Base-by-base conservation (phyloP, 2,329 filamentous ascomycete species). In the Aspergillus sp. region DNA sequence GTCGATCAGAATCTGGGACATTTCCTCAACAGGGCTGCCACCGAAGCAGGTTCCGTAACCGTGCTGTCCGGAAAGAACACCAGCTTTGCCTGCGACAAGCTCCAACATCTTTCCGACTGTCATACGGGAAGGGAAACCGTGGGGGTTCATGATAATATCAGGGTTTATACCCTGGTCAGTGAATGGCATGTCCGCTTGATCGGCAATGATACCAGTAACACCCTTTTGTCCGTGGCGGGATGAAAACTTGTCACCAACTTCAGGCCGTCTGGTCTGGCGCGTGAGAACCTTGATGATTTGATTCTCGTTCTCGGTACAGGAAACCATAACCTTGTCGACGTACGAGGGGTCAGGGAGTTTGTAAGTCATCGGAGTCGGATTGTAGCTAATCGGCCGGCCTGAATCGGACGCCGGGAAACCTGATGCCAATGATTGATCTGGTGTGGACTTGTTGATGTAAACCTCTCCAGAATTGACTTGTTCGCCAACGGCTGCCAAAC, bases 71-170 rank as follows among this genome's bases (percentile, higher is more conserved):
- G 88, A 85, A 4, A 99, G 76, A 2, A 99, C 87, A 12, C 93
- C 91, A 0, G 95, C 95, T 76, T 99, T 99, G 63, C 95, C 95
- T 0, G 93, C 91, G 15, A 99, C 82, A 45, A 96, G 90, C 73
- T 99, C 95, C 51, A 99, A 85, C 81, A 99, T 90, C 77, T 99
- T 99, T 33, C 95, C 95, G 62, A 99, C 95, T 54, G 95, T 99
- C 95, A 99, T 99, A 75, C 95, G 95, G 33, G 93, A 98, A 1
- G 95, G 95, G 83, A 99, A 99, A 87, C 95, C 95, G 78, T 99
- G 95, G 0, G 96, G 95, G 80, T 99, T 99, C 95, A 99, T 99
- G 85, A 99, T 99, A 65, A 99, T 97, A 75, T 99, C 95, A 0
- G 95, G 95, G n/a, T 87, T 89, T 64, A 99, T 86, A 2, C 95